Evolutionary conservation across 768 basidiomycete species (phyloP), one percentile per base, ranked within the genome.

Genomic region (Hypholoma sublateritium): DNA sequence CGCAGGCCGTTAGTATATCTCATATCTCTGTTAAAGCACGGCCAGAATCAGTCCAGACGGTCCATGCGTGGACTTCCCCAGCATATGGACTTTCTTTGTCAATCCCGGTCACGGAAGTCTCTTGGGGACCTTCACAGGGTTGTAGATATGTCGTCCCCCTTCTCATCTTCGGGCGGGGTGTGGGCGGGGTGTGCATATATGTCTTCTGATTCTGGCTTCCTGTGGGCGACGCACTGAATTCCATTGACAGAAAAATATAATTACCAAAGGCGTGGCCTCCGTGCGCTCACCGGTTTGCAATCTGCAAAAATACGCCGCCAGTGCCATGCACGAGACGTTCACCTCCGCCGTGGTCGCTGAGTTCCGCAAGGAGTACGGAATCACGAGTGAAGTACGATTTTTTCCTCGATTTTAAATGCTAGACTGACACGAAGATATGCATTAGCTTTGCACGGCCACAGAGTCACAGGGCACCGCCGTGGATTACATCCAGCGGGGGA

Each of bases 261-360:
- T 84, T 34, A 92, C 93, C 2, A 91, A 87, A 69, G 92, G 93
- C 0, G 89, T 98, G 39, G 84, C 87, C 1, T 98, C 95, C 21
- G 91, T 98, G 14, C 88, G 93, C 47, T 97, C 96, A 1, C 92
- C 94, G 0, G 96, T 98, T 0, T 84, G 86, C 65, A 98, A 97
- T 62, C 77, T 98, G 32, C 77, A 74, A 36, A 79, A 84, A 57
- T 83, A 77, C 64, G 77, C 73, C 53, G 59, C 76, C 4, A 56
- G 63, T 3, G 72, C 88, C 45, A 82, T 79, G 7, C 93, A 98
- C 63, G 82, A 87, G 13, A 61, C 68, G 0, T 98, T 98, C 67
- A 77, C 87, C 24, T 62, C 77, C 4, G 88, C 91, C 14, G 83
- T 96, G 16, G 73, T 87, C 9, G 56, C 71, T 4, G 85, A 88